These are phyloP conservation scores for Hypsizygus ulmarius DNA, from an alignment of 1,284 basidiomycete species.

Conservation along the genomic window DNA sequence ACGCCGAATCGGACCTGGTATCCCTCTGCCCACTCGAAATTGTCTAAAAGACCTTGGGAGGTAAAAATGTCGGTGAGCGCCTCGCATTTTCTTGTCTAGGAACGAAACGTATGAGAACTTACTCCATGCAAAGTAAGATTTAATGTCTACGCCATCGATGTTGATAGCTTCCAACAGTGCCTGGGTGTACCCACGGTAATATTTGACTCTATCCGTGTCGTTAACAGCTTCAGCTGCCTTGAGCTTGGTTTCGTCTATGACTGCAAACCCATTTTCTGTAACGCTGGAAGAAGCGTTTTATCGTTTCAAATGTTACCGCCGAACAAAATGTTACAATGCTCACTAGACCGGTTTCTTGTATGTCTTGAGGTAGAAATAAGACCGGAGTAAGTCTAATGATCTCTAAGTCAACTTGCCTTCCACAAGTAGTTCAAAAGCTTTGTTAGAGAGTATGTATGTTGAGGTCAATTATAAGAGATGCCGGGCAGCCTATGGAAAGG, in stretches of 20 bases:
- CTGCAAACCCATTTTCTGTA: slow-evolving; percentile 73
- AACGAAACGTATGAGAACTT: slow-evolving; percentile 17
- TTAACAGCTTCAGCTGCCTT: slow-evolving; percentile 55
- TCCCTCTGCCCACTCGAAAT: slow-evolving; percentile 77
- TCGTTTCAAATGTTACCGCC: not conserved
- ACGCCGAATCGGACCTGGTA: slow-evolving; percentile 63
- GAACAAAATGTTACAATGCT: slow-evolving; percentile 14
- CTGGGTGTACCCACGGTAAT: slow-evolving; percentile 63
- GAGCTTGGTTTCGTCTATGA: slow-evolving; percentile 61
- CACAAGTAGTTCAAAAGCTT: slow-evolving; percentile 69
- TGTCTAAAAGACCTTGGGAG: slow-evolving; percentile 57
- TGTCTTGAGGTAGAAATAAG: slow-evolving; percentile 35
- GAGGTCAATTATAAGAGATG: not conserved
- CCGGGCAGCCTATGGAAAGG: not conserved
- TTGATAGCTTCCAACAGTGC: slow-evolving; percentile 58
- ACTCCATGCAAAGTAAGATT: slow-evolving; percentile 76
- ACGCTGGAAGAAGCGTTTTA: slow-evolving; percentile 36
- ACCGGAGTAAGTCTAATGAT: slow-evolving; percentile 9
- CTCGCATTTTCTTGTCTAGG: slow-evolving; percentile 1
- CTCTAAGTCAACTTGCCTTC: slow-evolving; percentile 41
- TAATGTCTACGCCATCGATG: slow-evolving; percentile 64
- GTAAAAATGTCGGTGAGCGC: slow-evolving; percentile 1
- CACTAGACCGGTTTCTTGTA: slow-evolving; percentile 70
- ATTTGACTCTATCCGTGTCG: slow-evolving; percentile 65
- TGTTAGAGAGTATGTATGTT: not conserved